Evolutionary conservation across 768 basidiomycete genomes (phyloP).

Genomic region (Holtermannia corniformis): DNA sequence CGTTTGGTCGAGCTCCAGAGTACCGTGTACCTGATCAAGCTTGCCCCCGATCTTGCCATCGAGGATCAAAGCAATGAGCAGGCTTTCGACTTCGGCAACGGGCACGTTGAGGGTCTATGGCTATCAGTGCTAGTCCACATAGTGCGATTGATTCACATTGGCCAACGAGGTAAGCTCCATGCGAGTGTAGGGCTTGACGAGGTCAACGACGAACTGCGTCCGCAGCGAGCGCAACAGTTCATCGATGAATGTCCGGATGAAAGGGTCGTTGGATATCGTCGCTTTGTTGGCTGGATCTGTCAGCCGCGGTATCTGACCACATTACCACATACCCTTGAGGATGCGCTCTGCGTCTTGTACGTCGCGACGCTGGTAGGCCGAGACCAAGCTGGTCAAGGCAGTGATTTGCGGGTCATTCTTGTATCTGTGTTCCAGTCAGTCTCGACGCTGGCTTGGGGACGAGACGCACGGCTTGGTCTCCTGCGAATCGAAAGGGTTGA

Average conservation of each 20-base stretch:
- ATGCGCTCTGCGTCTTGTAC: slow-evolving; percentile 98
- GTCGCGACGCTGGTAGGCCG: slow-evolving; percentile 91
- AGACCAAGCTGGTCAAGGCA: slow-evolving; percentile 95
- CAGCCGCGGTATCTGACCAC: not conserved
- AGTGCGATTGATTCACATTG: slow-evolving; percentile 49
- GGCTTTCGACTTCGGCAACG: slow-evolving; percentile 80
- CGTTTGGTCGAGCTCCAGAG: slow-evolving; percentile 79
- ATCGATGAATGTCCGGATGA: slow-evolving; percentile 92
- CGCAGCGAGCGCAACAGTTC: slow-evolving; percentile 87
- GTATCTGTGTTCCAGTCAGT: slow-evolving; percentile 49
- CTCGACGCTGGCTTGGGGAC: not conserved
- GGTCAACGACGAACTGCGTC: slow-evolving; percentile 93
- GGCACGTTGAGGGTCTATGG: slow-evolving; percentile 97
- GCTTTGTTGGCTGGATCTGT: slow-evolving; percentile 66
- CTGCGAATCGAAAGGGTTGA: slow-evolving; percentile 98
- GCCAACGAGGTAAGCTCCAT: slow-evolving; percentile 88
- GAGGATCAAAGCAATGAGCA: slow-evolving; percentile 83
- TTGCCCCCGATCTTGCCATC: slow-evolving; percentile 95
- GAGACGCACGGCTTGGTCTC: slow-evolving; percentile 86
- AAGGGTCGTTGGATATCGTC: slow-evolving; percentile 92
- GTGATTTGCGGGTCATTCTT: slow-evolving; percentile 93
- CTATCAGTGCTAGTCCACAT: slow-evolving; percentile 2
- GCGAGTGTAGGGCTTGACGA: slow-evolving; percentile 94
- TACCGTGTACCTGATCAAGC: slow-evolving; percentile 92
- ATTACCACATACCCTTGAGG: slow-evolving; percentile 55